Percentiles rank a stretch among this genome's conserved stretches.
phyloP scores from a whole-genome alignment of 1,139 yeast species.

The Saccharomyces hybrid region DNA sequence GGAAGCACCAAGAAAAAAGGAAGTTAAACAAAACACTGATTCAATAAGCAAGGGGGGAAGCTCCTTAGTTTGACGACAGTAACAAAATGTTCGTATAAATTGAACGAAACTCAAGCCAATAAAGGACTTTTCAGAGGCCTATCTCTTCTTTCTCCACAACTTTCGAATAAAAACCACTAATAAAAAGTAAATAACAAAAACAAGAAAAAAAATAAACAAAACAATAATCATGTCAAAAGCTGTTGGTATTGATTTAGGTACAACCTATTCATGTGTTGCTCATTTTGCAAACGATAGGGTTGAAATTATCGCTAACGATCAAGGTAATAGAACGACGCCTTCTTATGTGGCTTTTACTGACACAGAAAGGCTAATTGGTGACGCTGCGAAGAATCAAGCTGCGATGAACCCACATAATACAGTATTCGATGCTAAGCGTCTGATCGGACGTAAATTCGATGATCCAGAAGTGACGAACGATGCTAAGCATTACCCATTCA shows the following conservation, averaged over 20 bases:
- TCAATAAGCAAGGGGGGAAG: background rate
- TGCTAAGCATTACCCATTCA: constrained; percentile 59
- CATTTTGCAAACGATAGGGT: constrained; percentile 65
- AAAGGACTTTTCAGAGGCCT: background rate
- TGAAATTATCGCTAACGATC: constrained; percentile 64
- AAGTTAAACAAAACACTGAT: background rate
- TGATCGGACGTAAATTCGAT: constrained; percentile 57
- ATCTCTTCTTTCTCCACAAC: background rate
- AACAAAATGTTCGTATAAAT: background rate
- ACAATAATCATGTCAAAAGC: constrained; percentile 48
- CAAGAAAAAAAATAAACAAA: constrained; percentile 8
- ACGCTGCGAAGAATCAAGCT: constrained; percentile 67
- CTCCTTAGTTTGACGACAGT: background rate
- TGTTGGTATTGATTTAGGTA: constrained; percentile 80
- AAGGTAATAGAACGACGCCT: constrained; percentile 68
- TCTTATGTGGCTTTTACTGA: constrained; percentile 64
- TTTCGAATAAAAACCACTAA: background rate
- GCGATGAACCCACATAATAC: constrained; percentile 63
- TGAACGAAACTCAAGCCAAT: background rate
- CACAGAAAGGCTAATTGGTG: constrained; percentile 62
- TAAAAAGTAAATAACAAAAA: constrained; percentile 1
- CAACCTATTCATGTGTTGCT: constrained; percentile 80
- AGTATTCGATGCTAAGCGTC: constrained; percentile 61
- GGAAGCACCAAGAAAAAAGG: constrained; percentile 4
- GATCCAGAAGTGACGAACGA: constrained; percentile 53